Evolutionary conservation across 805 yeast species (phyloP), one percentile per base, ranked within the genome.

Genomic region (Metschnikowia lachancei): DNA sequence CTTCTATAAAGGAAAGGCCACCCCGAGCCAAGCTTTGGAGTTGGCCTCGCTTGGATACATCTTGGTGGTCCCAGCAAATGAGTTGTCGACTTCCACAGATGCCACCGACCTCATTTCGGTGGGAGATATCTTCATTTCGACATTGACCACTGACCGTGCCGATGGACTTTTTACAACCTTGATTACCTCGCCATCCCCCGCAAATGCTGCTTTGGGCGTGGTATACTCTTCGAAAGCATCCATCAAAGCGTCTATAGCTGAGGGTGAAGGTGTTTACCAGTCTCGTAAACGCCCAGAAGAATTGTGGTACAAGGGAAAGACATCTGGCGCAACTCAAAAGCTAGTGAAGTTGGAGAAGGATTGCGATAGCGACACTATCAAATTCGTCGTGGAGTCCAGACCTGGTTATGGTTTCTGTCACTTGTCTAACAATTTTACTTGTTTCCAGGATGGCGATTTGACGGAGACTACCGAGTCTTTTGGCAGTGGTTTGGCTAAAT

Each of bases 301-400:
- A 36, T 76, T 94, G 49, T 94, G 99, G 99, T 86, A 83, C 65
- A 94, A 94, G 66, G 99, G 99, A 26, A 85, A 85, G 46, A 87
- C 97, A 1, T 86, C 96, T n/a, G 99, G 99, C 17, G 95, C 96
- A 43, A 87, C 95, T 1, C 99, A 94, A 69, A 75, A 75, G 55
- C 74, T 94, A 39, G 55, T 85, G 19, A 68, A 75, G 36, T 64
- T 94, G 47, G 84, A 81, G 44, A 67, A 80, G 50, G 99, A 94
- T 69, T 94, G 99, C 67, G 99, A 94, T 67, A 82, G 86, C 38
- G 99, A 94, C 64, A 87, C 95, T 52, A 69, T 94, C 58, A 85
- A 87, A 69, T 88, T 92, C 61, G 77, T 84, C 17, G 99, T 94
- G 26, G 83, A 81, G 54, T 97, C 91, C 64, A 66, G 57, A 49